phyloP scores from a whole-genome alignment of 805 yeast genomes.

The Suhomyces prunicola region DNA sequence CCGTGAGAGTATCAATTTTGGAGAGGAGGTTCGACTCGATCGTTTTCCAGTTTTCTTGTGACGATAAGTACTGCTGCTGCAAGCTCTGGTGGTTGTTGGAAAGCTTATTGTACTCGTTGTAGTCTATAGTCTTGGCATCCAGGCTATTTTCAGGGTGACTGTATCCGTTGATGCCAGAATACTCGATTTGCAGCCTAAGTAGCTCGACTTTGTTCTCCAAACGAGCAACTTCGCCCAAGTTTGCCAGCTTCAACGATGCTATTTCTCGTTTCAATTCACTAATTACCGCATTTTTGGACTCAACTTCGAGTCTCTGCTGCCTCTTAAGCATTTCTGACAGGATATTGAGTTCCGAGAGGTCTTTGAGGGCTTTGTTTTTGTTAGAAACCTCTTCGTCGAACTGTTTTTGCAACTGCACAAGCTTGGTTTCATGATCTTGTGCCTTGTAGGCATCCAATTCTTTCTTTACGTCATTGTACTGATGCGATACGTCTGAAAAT shows the following conservation, averaged over 20 bases:
- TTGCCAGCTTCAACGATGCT: slow-evolving; percentile 32
- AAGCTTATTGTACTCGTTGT: slow-evolving; percentile 42
- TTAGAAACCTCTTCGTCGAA: slow-evolving; percentile 21
- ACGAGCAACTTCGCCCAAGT: slow-evolving; percentile 38
- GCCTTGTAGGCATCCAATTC: slow-evolving; percentile 16
- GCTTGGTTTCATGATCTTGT: slow-evolving; percentile 23
- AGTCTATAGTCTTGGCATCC: slow-evolving; percentile 22
- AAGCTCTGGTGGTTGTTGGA: slow-evolving; percentile 50
- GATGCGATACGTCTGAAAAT: slow-evolving; percentile 12
- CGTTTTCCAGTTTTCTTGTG: slow-evolving; percentile 78
- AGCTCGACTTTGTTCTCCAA: slow-evolving; percentile 71
- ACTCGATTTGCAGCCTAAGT: slow-evolving; percentile 60
- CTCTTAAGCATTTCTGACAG: slow-evolving; percentile 30
- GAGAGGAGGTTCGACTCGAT: slow-evolving; percentile 65
- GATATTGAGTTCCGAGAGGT: slow-evolving; percentile 29
- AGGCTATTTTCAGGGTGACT: not conserved
- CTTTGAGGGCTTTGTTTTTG: slow-evolving; percentile 18
- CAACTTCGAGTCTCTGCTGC: slow-evolving; percentile 31
- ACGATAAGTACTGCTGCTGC: slow-evolving; percentile 69
- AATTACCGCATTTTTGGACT: slow-evolving; percentile 32
- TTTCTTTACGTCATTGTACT: slow-evolving; percentile 12
- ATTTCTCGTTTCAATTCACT: slow-evolving; percentile 28
- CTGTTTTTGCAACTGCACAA: slow-evolving; percentile 20
- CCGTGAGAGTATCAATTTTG: slow-evolving; percentile 39
- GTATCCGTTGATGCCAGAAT: not conserved